These are phyloP conservation scores for Brassica balearica DNA, from an alignment of 441 rosid species.

Conservation along the genomic window DNA sequence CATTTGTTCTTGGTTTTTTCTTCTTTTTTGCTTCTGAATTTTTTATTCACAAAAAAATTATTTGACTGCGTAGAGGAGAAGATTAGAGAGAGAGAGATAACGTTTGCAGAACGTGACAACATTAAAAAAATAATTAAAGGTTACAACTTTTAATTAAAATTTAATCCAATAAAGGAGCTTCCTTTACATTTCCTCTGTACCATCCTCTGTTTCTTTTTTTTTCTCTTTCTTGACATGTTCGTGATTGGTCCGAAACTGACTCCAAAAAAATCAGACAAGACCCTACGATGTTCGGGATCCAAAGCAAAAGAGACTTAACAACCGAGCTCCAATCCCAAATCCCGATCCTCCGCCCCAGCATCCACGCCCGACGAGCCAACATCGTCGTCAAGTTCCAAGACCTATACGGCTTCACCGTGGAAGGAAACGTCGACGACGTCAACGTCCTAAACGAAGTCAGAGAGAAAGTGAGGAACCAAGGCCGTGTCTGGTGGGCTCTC, in stretches of 20 bases:
- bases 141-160: constrained; percentile 21
- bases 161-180: constrained; percentile 11
- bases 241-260: constrained; percentile 52
- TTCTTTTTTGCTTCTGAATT: constrained; percentile 19
- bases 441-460: constrained; percentile 93
- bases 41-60: neutral
- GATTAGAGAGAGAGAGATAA: constrained; percentile 28
- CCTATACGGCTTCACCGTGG: constrained; percentile 91
- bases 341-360: constrained; percentile 86
- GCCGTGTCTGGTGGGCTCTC: constrained; percentile 94
- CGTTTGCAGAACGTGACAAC: constrained; percentile 24
- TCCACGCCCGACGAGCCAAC: constrained; percentile 92
- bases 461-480: constrained; percentile 95
- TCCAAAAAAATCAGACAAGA: constrained; percentile 5
- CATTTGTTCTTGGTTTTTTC: constrained; percentile 1
- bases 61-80: constrained; percentile 37
- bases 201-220: constrained; percentile 9
- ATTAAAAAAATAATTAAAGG: constrained; percentile 2
- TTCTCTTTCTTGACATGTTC: constrained; percentile 49
- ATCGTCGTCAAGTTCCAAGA: constrained; percentile 90
- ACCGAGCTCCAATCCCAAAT: constrained; percentile 75
- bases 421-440: constrained; percentile 98
- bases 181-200: constrained; percentile 1
- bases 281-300: constrained; percentile 65
- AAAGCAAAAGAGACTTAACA: constrained; percentile 66